Conservation (phyloP, 768 basidiomycete genomes). For the button mushroom (Agaricus bisporus) region DNA sequence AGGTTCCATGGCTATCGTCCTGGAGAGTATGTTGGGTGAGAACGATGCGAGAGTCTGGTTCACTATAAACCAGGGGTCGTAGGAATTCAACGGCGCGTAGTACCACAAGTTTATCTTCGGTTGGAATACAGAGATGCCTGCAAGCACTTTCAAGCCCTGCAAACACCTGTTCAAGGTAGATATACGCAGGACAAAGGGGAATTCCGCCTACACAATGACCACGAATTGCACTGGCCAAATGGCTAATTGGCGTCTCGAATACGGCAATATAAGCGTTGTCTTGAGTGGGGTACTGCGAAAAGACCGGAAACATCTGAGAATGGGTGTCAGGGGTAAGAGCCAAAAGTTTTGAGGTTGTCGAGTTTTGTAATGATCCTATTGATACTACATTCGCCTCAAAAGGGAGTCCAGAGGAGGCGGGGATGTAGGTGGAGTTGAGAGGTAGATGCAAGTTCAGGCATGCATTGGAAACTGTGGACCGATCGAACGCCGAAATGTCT, state of each 20-base stretch:
- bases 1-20: constrained; percentile 30
- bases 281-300: constrained; percentile 30
- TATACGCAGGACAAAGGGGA: constrained; percentile 60
- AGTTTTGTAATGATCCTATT: not conserved
- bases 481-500: no score
- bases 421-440: constrained; percentile 20
- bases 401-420: constrained; percentile 52
- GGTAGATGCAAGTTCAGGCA: no score
- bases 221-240: constrained; percentile 37
- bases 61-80: constrained; percentile 43
- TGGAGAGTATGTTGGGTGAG: constrained; percentile 26
- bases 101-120: constrained; percentile 27
- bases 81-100: constrained; percentile 41
- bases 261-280: constrained; percentile 32
- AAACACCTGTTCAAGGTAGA: constrained; percentile 53
- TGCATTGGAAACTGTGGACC: no score
- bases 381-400: constrained; percentile 34
- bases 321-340: constrained; percentile 7
- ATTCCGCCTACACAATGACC: constrained; percentile 55
- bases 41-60: not conserved
- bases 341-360: not conserved
- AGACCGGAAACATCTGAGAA: not conserved
- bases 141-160: constrained; percentile 36
- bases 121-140: constrained; percentile 20
- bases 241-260: constrained; percentile 47